Percentiles rank a stretch among this genome's conserved stretches.
Conservation (phyloP, 2,329 filamentous ascomycete species). For the Coniochaeta sp. region DNA sequence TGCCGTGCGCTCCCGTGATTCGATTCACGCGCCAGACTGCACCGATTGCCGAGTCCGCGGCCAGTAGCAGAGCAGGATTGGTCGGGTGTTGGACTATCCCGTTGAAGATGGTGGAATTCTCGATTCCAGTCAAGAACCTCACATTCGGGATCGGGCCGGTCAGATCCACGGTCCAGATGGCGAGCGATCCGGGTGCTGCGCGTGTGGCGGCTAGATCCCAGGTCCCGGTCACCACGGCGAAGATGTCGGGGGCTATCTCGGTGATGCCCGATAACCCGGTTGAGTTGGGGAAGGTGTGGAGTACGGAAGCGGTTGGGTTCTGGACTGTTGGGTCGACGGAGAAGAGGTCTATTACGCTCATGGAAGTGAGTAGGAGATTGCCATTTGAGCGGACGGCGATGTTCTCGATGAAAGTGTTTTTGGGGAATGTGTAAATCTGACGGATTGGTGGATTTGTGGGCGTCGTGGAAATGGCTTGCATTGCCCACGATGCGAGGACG, state of each 20-base stretch:
- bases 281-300: slow-evolving; percentile 12
- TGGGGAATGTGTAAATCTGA: slow-evolving; percentile 8
- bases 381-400: slow-evolving; percentile 13
- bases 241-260: slow-evolving; percentile 11
- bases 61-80: slow-evolving; percentile 5
- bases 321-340: slow-evolving; percentile 8
- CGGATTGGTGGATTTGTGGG: neutral
- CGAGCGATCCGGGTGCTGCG: slow-evolving; percentile 6
- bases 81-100: slow-evolving; percentile 9
- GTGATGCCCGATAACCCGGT: slow-evolving; percentile 11
- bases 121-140: slow-evolving; percentile 3
- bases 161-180: slow-evolving; percentile 10
- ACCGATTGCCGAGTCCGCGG: slow-evolving; percentile 10
- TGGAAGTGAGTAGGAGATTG: slow-evolving; percentile 10
- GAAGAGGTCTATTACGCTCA: slow-evolving; percentile 7
- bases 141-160: neutral
- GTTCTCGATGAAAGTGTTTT: slow-evolving; percentile 14
- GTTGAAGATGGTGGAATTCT: slow-evolving; percentile 12
- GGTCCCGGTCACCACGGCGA: slow-evolving; percentile 9
- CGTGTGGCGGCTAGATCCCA: slow-evolving; percentile 9
- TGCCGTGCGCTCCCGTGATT: slow-evolving; percentile 4
- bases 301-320: slow-evolving; percentile 5
- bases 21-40: slow-evolving; percentile 11
- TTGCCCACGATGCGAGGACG: neutral
- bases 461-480: neutral